Conservation (phyloP, 352 stramenopile genomes). For the Globisporangium parvum region DNA sequence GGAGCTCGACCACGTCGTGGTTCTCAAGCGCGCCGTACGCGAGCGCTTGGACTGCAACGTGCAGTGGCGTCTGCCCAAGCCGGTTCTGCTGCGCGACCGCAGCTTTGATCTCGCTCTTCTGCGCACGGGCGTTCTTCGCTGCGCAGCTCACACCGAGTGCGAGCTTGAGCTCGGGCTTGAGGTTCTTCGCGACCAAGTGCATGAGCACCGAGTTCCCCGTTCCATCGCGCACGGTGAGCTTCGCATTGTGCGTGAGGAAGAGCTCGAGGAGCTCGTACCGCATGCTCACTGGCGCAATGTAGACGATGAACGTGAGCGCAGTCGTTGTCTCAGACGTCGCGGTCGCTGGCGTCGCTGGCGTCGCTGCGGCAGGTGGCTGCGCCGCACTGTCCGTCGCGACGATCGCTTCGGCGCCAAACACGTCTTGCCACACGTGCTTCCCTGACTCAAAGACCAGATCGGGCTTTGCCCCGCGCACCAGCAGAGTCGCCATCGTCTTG, state of each 20-base stretch:
- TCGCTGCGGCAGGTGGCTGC: too few relatives aligned
- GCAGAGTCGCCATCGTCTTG: constrained; percentile 10
- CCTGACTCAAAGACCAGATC: too few relatives aligned
- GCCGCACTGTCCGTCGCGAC: constrained; percentile 14
- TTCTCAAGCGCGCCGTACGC: constrained; percentile 69
- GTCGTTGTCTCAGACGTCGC: constrained; percentile 24
- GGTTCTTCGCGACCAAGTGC: constrained; percentile 50
- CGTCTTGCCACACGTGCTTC: constrained; percentile 14
- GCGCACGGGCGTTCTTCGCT: constrained; percentile 35
- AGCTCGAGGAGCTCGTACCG: constrained; percentile 39
- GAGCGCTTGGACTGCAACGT: constrained; percentile 55
- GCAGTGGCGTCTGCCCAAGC: constrained; percentile 38
- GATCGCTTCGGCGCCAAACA: constrained; percentile 33
- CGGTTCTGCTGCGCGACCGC: constrained; percentile 37
- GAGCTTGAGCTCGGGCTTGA: constrained; percentile 36
- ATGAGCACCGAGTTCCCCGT: constrained; percentile 58
- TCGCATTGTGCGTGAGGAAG: constrained; percentile 54
- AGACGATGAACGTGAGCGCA: constrained; percentile 37
- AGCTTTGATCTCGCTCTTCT: constrained; percentile 26
- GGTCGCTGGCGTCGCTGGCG: too few relatives aligned
- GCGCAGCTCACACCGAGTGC: constrained; percentile 38
- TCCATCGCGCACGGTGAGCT: constrained; percentile 35
- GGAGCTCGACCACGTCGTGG: constrained; percentile 31
- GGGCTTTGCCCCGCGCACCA: too few relatives aligned
- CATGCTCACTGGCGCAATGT: constrained; percentile 20